Conservation (phyloP, 2,329 filamentous ascomycete genomes). For the Fusarium subtropicale region DNA sequence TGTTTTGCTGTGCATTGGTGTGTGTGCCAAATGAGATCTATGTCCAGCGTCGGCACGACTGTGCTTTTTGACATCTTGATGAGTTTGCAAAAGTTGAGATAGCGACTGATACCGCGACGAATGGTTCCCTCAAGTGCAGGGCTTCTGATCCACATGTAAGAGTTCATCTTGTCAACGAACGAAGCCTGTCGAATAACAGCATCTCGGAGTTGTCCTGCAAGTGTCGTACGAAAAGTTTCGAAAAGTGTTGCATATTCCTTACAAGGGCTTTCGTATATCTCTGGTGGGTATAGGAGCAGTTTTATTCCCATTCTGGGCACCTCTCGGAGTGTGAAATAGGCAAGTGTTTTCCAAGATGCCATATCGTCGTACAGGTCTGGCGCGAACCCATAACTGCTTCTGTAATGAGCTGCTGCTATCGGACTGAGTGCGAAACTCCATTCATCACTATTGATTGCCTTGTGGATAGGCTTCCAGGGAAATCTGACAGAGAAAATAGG, state of each 20-base stretch:
- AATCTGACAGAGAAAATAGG: conserved; percentile 32
- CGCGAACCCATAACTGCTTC: background rate
- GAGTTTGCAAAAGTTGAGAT: conserved; percentile 54
- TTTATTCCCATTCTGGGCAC: background rate
- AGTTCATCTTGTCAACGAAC: conserved; percentile 57
- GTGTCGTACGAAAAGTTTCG: accelerated
- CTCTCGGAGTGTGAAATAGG: background rate
- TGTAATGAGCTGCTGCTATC: background rate
- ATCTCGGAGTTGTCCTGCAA: conserved; percentile 39
- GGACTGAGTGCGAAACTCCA: conserved; percentile 27
- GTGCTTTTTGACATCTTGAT: conserved; percentile 43
- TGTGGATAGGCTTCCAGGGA: conserved; percentile 38
- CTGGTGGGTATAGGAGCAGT: accelerated
- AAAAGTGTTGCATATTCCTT: conserved; percentile 8
- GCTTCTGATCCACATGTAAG: conserved; percentile 54
- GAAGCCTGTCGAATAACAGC: conserved; percentile 53
- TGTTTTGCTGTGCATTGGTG: conserved; percentile 52
- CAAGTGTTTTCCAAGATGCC: background rate
- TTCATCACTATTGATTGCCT: conserved; percentile 21
- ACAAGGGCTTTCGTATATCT: accelerated
- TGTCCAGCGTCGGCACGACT: conserved; percentile 56
- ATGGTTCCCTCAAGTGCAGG: conserved; percentile 52
- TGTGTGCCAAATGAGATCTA: conserved; percentile 59
- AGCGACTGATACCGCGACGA: conserved; percentile 52
- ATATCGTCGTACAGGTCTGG: conserved; percentile 5